Evolutionary conservation across 2,329 filamentous ascomycete species (phyloP), one percentile per base, ranked within the genome.

Genomic region (Dactylonectria estremocensis): DNA sequence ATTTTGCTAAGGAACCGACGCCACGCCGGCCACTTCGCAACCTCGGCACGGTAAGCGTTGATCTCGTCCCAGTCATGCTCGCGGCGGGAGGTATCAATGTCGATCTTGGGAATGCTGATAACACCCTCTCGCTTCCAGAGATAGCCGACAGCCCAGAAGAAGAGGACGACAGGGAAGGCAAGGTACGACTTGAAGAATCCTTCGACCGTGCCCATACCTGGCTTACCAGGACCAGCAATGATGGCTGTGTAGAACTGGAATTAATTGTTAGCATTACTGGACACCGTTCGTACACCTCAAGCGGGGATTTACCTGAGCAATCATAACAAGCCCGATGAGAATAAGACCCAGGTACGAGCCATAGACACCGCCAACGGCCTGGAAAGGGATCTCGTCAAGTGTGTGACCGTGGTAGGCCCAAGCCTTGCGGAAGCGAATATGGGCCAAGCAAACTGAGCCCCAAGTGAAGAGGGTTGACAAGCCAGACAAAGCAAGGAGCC

Each of bases 381-480:
- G 79, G 83, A 91, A 93, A 1, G 91, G 88, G n/a, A 93, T 86
- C 79, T 93, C 91, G 58, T 91, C 89, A 8, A 92, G 77, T 11
- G 83, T 86, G 78, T 88, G 89, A 45, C 90, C 90, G 67, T 91
- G 86, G 35, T 81, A 78, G 22, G 72, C 72, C 90, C 90, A 92
- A 2, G 89, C 90, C 28, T 78, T 75, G 46, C 90, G 89, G 85
- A 92, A 92, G 43, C 90, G 89, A 76, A 92, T 90, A 74, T 92
- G 90, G 1, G 74, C 74, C 24, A 90, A 78, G 77, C 89, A 91
- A 72, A 92, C 90, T 53, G 87, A 89, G 31, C 85, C 89, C 90
- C 90, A 92, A 24, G 89, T 88, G 78, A 91, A 92, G 64, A 92
- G 84, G 40, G 88, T 86, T 11, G 87, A 86, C 13, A 92, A 84